A percentile compares a stretch with the other conserved stretches of the same genome.
phyloP scores from a whole-genome alignment of 148 eudicot species.

The Camellia lanceoleosa region DNA sequence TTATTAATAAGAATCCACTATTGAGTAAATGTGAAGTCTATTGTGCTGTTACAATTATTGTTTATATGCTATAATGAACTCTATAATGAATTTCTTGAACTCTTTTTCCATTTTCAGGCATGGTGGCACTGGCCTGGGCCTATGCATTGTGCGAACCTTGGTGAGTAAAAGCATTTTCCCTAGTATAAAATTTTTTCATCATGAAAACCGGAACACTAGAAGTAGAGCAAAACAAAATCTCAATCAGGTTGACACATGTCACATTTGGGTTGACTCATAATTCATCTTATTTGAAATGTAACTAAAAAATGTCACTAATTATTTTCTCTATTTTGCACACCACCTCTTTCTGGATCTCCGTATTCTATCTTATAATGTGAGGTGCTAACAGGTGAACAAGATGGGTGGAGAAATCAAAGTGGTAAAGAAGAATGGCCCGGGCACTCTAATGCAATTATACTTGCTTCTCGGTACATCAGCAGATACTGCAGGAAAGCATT shows the following conservation, averaged over 20 bases:
- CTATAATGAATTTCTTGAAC: constrained; percentile 1
- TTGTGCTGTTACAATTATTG: neutral
- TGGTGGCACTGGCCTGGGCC: constrained; percentile 98
- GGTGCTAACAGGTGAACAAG: constrained; percentile 62
- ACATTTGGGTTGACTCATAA: neutral
- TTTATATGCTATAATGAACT: neutral
- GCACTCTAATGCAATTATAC: constrained; percentile 70
- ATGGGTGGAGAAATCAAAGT: constrained; percentile 98
- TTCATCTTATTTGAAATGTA: neutral
- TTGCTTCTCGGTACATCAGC: constrained; percentile 61
- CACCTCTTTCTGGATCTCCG: neutral
- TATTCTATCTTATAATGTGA: constrained; percentile 8
- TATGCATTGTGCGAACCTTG: constrained; percentile 92
- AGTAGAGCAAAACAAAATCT: neutral
- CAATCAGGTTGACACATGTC: neutral
- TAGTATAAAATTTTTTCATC: neutral
- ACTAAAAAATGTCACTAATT: neutral
- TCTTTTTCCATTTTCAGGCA: constrained; percentile 54
- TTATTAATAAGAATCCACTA: neutral
- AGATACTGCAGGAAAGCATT: constrained; percentile 36
- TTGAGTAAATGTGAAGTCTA: neutral
- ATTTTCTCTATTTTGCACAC: neutral
- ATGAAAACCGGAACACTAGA: neutral
- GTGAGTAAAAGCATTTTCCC: constrained; percentile 43
- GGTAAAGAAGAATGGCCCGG: constrained; percentile 75